Evolutionary conservation across 1,284 basidiomycete genomes (phyloP).

Genomic region (Pascua sp.): DNA sequence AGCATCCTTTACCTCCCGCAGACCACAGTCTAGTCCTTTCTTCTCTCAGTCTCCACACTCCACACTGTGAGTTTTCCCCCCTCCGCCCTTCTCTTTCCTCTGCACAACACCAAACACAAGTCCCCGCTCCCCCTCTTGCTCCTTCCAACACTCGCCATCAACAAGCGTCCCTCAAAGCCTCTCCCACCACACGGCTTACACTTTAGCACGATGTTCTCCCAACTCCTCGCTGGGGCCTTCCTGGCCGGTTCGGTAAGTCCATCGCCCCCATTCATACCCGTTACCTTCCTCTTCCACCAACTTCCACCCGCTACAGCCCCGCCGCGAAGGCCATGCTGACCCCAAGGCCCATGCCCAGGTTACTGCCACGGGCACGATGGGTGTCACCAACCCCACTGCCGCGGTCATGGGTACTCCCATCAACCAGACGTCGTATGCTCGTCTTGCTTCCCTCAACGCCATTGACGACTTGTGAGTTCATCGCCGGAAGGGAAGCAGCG

Average conservation of each 20-base stretch:
- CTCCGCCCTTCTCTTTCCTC: background rate
- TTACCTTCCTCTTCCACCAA: background rate
- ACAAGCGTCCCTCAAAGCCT: background rate
- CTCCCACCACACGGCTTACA: background rate
- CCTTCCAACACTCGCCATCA: background rate
- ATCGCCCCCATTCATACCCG: background rate
- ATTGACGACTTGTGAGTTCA: slow-evolving; percentile 48
- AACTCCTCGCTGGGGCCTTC: slow-evolving; percentile 6
- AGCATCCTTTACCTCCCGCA: no score
- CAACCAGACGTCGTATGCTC: slow-evolving; percentile 47
- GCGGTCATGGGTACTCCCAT: slow-evolving; percentile 40
- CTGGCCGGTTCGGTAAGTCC: slow-evolving; percentile 4
- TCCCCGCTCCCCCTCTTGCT: no score
- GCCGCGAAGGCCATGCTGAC: background rate
- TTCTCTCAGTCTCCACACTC: no score
- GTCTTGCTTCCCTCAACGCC: slow-evolving; percentile 47
- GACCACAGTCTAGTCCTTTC: no score
- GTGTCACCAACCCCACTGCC: slow-evolving; percentile 39
- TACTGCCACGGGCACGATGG: slow-evolving; percentile 45
- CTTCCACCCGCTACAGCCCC: background rate
- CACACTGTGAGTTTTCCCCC: no score
- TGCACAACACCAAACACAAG: background rate
- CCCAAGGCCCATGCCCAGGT: slow-evolving; percentile 38
- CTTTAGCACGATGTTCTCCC: slow-evolving; percentile 7
- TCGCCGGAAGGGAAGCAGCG: no score